A percentile compares a stretch with the other conserved stretches of the same genome.
Conservation (phyloP, 2,329 filamentous ascomycete species). For the Thelonectria blattea region DNA sequence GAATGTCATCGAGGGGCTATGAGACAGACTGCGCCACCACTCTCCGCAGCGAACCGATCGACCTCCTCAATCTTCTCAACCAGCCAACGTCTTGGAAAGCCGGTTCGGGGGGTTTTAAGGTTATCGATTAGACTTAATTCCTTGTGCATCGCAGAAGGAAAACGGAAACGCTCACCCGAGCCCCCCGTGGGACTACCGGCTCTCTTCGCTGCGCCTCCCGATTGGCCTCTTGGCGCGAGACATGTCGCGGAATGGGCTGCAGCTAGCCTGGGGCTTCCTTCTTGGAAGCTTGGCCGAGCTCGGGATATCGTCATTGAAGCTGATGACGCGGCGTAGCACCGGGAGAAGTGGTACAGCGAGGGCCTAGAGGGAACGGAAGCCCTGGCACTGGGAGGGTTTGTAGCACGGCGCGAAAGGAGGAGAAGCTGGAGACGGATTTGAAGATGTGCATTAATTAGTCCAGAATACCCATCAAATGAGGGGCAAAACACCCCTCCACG, state of each 20-base stretch:
- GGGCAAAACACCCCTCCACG: background rate
- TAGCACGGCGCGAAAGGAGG: background rate
- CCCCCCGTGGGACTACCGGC: background rate
- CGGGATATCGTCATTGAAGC: background rate
- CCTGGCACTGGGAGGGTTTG: background rate
- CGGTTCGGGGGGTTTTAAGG: constrained; percentile 24
- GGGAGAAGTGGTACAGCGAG: background rate
- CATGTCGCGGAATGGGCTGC: constrained; percentile 11
- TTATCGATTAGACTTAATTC: constrained; percentile 33
- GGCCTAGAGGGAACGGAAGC: background rate
- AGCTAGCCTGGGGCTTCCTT: constrained; percentile 22
- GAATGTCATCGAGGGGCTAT: constrained; percentile 11
- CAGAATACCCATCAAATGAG: too few species aligned
- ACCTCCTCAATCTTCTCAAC: background rate
- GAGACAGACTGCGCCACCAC: constrained; percentile 11
- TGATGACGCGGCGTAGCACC: constrained; percentile 2
- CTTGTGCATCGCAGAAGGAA: background rate
- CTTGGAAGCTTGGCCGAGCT: constrained; percentile 1
- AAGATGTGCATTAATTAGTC: background rate
- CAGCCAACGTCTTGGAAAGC: background rate
- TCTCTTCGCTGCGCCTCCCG: constrained; percentile 1
- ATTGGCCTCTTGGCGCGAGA: background rate
- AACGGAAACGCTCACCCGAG: background rate
- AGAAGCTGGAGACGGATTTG: too few species aligned
- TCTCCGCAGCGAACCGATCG: constrained; percentile 9